These are phyloP conservation scores for Syzygium aqueum DNA, from an alignment of 345 rosid species.

Conservation along the genomic window DNA sequence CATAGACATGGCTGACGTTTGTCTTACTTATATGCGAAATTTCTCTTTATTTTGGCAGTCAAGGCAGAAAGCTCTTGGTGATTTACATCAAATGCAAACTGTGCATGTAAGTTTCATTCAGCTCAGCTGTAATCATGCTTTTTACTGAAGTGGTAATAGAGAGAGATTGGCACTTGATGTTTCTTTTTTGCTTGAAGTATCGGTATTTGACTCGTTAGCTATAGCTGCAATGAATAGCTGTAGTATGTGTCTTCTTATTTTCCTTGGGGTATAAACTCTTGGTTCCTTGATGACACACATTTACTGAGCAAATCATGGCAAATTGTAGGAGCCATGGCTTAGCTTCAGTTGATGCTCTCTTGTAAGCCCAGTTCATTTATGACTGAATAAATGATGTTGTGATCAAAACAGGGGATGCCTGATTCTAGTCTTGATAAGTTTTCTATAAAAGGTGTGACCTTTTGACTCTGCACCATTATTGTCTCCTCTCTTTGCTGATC, in stretches of 20 bases:
- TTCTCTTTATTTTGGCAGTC: conserved; percentile 45
- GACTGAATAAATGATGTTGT: background rate
- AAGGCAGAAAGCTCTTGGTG: conserved; percentile 88
- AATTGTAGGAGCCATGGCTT: background rate
- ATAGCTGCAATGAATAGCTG: background rate
- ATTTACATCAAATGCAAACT: conserved; percentile 74
- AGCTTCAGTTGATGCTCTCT: background rate
- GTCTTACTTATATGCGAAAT: background rate
- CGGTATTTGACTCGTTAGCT: background rate
- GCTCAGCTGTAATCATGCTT: background rate
- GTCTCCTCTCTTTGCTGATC: background rate
- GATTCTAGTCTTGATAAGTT: background rate
- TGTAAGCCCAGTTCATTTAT: background rate
- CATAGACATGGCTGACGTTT: background rate
- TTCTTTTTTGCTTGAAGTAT: background rate
- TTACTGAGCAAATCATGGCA: background rate
- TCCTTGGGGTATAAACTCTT: background rate
- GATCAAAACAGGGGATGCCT: background rate
- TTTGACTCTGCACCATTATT: background rate
- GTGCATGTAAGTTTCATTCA: conserved; percentile 46
- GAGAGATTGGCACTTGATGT: background rate
- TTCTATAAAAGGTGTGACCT: background rate
- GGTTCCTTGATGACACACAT: background rate
- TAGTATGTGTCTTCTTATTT: background rate
- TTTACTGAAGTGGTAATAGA: background rate